phyloP scores from a whole-genome alignment of 768 basidiomycete species.

The Solioccasus polychromus region DNA sequence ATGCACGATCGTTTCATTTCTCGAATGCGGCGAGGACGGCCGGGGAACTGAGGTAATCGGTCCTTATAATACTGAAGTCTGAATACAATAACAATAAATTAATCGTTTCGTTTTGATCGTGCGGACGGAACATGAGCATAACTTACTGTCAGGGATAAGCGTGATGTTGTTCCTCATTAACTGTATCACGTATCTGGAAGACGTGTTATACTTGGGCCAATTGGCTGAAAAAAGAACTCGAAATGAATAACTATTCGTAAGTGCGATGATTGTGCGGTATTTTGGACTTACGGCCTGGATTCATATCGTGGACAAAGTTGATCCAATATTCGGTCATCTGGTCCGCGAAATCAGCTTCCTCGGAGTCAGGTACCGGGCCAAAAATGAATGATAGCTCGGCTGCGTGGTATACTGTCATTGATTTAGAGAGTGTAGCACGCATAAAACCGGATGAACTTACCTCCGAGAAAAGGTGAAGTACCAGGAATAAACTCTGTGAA shows the following conservation, averaged over 20 bases:
- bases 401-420: slow-evolving; percentile 13
- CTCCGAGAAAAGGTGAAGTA: slow-evolving; percentile 44
- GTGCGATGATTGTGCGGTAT: not conserved
- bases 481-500: slow-evolving; percentile 60
- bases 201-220: slow-evolving; percentile 45
- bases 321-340: slow-evolving; percentile 52
- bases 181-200: slow-evolving; percentile 43
- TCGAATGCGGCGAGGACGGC: slow-evolving; percentile 12
- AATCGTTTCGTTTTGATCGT: not conserved
- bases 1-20: slow-evolving; percentile 13
- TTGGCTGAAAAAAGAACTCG: not conserved
- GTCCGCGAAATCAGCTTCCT: slow-evolving; percentile 46
- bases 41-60: slow-evolving; percentile 15
- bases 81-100: not conserved
- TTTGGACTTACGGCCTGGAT: slow-evolving; percentile 48
- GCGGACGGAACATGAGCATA: no score
- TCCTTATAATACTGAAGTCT: slow-evolving; percentile 12
- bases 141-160: slow-evolving; percentile 48
- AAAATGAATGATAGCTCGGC: slow-evolving; percentile 17
- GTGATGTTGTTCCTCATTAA: slow-evolving; percentile 52
- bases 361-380: slow-evolving; percentile 42
- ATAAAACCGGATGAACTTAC: slow-evolving; percentile 27
- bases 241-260: not conserved
- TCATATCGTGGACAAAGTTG: slow-evolving; percentile 53
- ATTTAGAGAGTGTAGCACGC: not conserved